Percentiles rank a stretch among this genome's conserved stretches.
phyloP scores from a whole-genome alignment of 139 green algal genomes.

The Volvox africanus region DNA sequence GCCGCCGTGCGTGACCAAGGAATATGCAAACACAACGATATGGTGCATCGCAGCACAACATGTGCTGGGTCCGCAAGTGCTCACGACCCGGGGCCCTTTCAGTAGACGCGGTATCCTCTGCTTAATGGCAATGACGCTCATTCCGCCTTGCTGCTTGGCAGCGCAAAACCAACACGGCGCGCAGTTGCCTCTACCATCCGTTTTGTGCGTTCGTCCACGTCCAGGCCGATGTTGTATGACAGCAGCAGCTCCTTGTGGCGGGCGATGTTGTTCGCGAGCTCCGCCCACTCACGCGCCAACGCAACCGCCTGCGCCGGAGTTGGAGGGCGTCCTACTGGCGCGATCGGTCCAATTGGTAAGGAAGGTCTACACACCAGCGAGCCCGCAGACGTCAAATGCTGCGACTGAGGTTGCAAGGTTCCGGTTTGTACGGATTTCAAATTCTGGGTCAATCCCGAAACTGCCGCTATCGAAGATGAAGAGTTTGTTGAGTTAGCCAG shows the following conservation, averaged over 20 bases:
- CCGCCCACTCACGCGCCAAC: slow-evolving; percentile 58
- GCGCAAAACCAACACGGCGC: slow-evolving; percentile 63
- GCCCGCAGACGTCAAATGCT: no score
- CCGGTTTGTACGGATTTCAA: no score
- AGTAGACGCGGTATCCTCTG: no score
- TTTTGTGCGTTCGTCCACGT: slow-evolving; percentile 67
- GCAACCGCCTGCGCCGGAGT: slow-evolving; percentile 32
- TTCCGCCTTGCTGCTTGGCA: slow-evolving; percentile 39
- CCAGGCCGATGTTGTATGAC: slow-evolving; percentile 68
- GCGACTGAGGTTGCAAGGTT: no score
- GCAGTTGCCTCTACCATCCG: slow-evolving; percentile 67
- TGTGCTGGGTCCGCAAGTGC: no score
- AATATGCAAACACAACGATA: no score
- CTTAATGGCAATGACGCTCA: neutral
- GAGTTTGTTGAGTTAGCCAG: neutral
- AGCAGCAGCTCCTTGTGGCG: slow-evolving; percentile 60
- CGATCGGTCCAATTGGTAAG: neutral
- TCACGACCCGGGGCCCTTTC: no score
- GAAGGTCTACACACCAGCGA: no score
- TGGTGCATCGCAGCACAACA: no score
- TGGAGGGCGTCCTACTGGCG: neutral
- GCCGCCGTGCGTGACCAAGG: no score
- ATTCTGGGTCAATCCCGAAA: neutral
- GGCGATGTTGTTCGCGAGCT: slow-evolving; percentile 54
- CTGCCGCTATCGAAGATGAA: neutral